Conservation (phyloP, 1,284 basidiomycete species). For the Termitomyces sp. region DNA sequence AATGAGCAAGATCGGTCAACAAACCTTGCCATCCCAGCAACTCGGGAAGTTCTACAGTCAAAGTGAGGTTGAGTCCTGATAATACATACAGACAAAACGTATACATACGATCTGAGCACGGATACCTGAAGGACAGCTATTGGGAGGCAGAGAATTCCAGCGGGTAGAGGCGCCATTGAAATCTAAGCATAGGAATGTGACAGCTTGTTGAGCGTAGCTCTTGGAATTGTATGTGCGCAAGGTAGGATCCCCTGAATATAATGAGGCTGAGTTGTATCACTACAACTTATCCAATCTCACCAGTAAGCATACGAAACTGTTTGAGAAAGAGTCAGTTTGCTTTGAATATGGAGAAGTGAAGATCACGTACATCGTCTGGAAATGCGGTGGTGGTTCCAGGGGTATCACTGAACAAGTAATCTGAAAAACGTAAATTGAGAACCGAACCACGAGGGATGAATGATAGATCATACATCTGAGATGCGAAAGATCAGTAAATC, state of each 20-base stretch:
- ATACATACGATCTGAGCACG: slow-evolving; percentile 38
- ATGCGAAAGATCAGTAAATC: background rate
- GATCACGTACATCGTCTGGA: slow-evolving; percentile 37
- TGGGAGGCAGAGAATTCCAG: slow-evolving; percentile 30
- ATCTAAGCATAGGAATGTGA: slow-evolving; percentile 42
- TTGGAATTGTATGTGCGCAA: slow-evolving; percentile 36
- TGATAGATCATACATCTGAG: slow-evolving; percentile 24
- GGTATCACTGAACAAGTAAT: slow-evolving; percentile 39
- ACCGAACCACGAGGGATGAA: background rate
- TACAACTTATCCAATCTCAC: slow-evolving; percentile 18
- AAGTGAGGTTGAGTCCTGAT: slow-evolving; percentile 4
- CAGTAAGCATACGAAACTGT: slow-evolving; percentile 43
- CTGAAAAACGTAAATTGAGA: slow-evolving; percentile 18
- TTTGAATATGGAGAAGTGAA: background rate
- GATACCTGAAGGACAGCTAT: slow-evolving; percentile 34
- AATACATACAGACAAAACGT: background rate
- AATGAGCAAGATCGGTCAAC: background rate
- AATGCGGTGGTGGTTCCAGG: slow-evolving; percentile 40
- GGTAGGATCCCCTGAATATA: slow-evolving; percentile 29
- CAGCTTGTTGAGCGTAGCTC: slow-evolving; percentile 36
- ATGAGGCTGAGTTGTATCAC: slow-evolving; percentile 1
- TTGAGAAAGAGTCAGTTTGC: slow-evolving; percentile 11
- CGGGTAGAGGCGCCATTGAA: slow-evolving; percentile 34
- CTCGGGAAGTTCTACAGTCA: slow-evolving; percentile 38
- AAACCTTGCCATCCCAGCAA: slow-evolving; percentile 42